Evolutionary conservation across 768 basidiomycete genomes (phyloP).

Genomic region (Mrakia blollopis): DNA sequence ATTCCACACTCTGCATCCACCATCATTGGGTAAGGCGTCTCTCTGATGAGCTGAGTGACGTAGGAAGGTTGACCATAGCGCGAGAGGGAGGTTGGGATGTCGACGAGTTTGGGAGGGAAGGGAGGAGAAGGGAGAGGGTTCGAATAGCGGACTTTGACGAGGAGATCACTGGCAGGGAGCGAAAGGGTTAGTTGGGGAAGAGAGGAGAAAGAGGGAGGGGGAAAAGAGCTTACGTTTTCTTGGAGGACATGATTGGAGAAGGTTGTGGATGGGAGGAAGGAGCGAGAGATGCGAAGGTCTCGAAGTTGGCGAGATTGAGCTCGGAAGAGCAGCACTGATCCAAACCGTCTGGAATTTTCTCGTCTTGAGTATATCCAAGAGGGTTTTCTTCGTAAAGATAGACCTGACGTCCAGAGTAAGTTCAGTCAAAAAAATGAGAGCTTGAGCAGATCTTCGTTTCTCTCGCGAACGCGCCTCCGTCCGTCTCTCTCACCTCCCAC

Average conservation of each 20-base stretch:
- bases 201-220: background rate
- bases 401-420: too few relatives aligned
- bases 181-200: background rate
- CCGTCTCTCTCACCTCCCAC: too few relatives aligned
- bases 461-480: too few relatives aligned
- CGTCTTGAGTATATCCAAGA: too few relatives aligned
- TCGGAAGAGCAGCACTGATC: background rate
- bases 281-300: background rate
- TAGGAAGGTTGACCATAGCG: conserved; percentile 54
- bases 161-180: conserved; percentile 54
- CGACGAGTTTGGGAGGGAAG: conserved; percentile 90
- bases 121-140: conserved; percentile 94
- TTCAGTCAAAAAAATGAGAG: too few relatives aligned
- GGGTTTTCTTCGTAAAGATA: too few relatives aligned
- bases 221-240: conserved; percentile 5
- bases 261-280: background rate
- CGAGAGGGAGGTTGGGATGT: conserved; percentile 82
- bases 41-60: conserved; percentile 58
- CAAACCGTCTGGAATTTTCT: too few relatives aligned
- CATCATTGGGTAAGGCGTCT: conserved; percentile 85
- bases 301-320: background rate
- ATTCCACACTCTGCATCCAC: conserved; percentile 95
- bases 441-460: too few relatives aligned
- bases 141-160: conserved; percentile 86
- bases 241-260: conserved; percentile 15